Base-by-base conservation (phyloP, 2,329 filamentous ascomycete genomes). In the Xenoacremonium recifei region DNA sequence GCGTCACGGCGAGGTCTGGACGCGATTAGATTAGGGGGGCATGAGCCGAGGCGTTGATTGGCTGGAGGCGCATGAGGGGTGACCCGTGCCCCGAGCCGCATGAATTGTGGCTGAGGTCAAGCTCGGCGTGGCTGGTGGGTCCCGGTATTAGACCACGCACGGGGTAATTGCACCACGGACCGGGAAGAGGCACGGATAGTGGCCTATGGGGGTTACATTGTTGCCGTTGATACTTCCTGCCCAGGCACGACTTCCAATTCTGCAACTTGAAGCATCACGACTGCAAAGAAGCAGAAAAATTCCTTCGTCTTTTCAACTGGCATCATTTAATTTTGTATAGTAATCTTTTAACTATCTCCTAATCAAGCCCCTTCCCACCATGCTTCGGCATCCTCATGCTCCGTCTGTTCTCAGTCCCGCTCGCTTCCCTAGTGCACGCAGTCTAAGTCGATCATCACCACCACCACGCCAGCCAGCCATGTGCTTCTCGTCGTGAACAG, bases 1-100 rank as follows among this genome's bases (percentile, higher is more conserved):
- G 5, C 27, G 5, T 30, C 27, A n/a, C n/a, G 23, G 23, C n/a
- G n/a, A 15, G 29, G 13, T 31, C n/a, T 6, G 15, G 29, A 21
- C 27, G 30, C 25, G 37, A 39, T n/a, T 25, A 33, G 37, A 43
- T 36, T 33, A 27, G 32, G 25, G 29, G n/a, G 18, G 29, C n/a
- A n/a, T n/a, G n/a, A n/a, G n/a, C 27, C 16, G 12, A 35, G 29
- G 16, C n/a, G 7, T 30, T 37, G 40, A 39, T 45, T 42, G 42
- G 42, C 32, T 35, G 29, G 13, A 7, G 13, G 13, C 23, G 23
- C 23, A 7, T 13, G 9, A 13, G 23, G 9, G 13, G 23, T 27
- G 9, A 13, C 23, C 9, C 23, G 9, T 9, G 13, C 23, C 9
- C 23, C 23, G 13, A 27, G 13, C 23, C 23, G 23, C 23, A 7